Evolutionary conservation across 768 basidiomycete species (phyloP), one percentile per base, ranked within the genome.

Genomic region (Suillus clintonianus): DNA sequence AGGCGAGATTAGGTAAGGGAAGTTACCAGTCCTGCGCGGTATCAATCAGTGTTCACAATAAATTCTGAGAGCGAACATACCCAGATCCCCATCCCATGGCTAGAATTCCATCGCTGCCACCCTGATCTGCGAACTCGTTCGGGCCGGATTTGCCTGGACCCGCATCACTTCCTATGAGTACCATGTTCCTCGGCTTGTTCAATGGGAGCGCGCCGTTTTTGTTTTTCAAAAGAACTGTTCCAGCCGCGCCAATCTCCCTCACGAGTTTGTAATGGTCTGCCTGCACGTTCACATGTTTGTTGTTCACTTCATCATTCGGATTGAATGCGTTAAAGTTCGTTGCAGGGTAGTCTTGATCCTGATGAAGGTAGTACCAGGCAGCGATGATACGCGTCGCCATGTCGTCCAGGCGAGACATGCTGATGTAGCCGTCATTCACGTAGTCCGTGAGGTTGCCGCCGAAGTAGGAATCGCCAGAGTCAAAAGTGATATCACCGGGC

Each of bases 71-170:
- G 17, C 1, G 14, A 17, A 69, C 74, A n/a, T 19, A 76, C 72
- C 90, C 91, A 59, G 87, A 89, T 22, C 91, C 94, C 94, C 94
- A 95, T 30, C 92, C 92, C 88, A 94, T 90, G 10, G 92, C 92
- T 13, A 95, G 79, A n/a, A 89, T 83, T 17, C 91, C 91, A 64
- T 83, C 83, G 42, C 77, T 73, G 10, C 86, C 85, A 45, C 82
- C 85, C 68, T 79, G 84, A 68, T 90, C 89, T 34, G 75, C 53
- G 61, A 85, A 91, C 57, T 84, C 81, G 69, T 92, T 92, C 0
- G 90, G 88, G 0, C 91, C 91, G 22, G 78, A 75, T 53, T 70
- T 77, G 30, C 84, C 83, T 3, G 89, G 89, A 14, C 87, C 89
- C 4, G 83, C 82, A 67, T 83, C 82, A 64, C 83, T 83, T 13